A percentile compares a stretch with the other conserved stretches of the same genome.
These are phyloP conservation scores for Hordeum marinum DNA, from an alignment of 176 grass and related monocot species.

Conservation along the genomic window DNA sequence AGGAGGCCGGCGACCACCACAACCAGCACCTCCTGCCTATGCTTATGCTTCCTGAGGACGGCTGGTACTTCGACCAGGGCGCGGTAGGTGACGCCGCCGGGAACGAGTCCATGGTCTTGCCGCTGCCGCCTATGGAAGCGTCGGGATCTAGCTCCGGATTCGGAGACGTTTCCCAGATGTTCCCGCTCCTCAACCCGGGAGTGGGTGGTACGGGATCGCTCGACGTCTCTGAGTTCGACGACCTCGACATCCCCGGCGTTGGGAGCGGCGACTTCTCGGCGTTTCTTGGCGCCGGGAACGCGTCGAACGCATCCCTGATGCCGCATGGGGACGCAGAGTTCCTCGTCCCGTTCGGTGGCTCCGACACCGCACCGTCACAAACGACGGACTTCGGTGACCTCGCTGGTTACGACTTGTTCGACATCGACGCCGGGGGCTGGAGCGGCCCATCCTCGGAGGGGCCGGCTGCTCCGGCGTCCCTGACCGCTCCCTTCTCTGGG, in stretches of 20 bases:
- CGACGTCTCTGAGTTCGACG: constrained; percentile 61
- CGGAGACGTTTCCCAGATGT: constrained; percentile 26
- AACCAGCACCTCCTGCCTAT: constrained; percentile 22
- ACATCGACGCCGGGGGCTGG: constrained; percentile 10
- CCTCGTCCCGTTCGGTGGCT: constrained; percentile 52
- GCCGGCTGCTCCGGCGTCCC: neutral
- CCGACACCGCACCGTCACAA: constrained; percentile 38
- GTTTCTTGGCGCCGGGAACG: constrained; percentile 21
- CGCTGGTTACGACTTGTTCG: constrained; percentile 51
- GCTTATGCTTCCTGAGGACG: constrained; percentile 31
- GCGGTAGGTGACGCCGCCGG: neutral
- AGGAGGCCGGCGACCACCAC: neutral
- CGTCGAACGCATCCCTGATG: constrained; percentile 26
- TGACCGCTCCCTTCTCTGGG: constrained; percentile 32
- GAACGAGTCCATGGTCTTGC: constrained; percentile 31
- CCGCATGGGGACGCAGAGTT: constrained; percentile 28
- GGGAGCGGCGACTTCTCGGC: constrained; percentile 17
- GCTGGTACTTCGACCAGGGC: constrained; percentile 34
- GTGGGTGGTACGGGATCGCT: constrained; percentile 31
- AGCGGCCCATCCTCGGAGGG: constrained; percentile 1
- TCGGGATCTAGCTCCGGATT: constrained; percentile 8
- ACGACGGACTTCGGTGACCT: constrained; percentile 43
- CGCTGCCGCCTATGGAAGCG: neutral
- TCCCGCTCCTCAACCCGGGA: constrained; percentile 41
- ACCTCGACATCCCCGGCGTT: constrained; percentile 42